Conservation (phyloP, 805 yeast species). For the Myxozyma vanderwaltii region DNA sequence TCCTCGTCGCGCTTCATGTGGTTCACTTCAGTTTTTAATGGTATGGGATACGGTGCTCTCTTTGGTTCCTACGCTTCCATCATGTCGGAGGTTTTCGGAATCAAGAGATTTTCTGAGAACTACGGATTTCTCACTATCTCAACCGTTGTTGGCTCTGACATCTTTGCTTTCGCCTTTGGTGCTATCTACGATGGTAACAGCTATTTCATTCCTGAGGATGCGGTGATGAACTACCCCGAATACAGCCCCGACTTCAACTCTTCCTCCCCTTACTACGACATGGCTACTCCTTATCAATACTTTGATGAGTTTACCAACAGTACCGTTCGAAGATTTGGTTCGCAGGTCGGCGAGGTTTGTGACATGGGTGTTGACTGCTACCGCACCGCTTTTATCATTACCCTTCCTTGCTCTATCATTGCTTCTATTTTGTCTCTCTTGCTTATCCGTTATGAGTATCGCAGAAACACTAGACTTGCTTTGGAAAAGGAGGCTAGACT, state of each 20-base stretch:
- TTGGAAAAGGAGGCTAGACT: slow-evolving; percentile 4
- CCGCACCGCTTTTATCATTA: slow-evolving; percentile 31
- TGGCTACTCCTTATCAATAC: slow-evolving; percentile 6
- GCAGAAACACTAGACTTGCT: slow-evolving; percentile 1
- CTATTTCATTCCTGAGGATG: slow-evolving; percentile 25
- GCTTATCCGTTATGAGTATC: slow-evolving; percentile 24
- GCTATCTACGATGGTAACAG: slow-evolving; percentile 56
- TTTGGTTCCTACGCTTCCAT: slow-evolving; percentile 77
- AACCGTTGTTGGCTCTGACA: slow-evolving; percentile 59
- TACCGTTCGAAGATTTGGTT: slow-evolving; percentile 27
- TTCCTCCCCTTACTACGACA: slow-evolving; percentile 5
- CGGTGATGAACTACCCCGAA: slow-evolving; percentile 13
- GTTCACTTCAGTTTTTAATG: slow-evolving; percentile 58
- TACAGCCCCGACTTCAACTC: slow-evolving; percentile 1
- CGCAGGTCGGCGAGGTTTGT: slow-evolving; percentile 32
- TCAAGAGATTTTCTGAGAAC: slow-evolving; percentile 64
- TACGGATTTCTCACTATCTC: slow-evolving; percentile 74
- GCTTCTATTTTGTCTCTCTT: slow-evolving; percentile 18
- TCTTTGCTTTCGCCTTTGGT: slow-evolving; percentile 66
- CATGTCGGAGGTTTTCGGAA: slow-evolving; percentile 72
- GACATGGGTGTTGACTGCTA: slow-evolving; percentile 29
- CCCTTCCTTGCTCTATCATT: slow-evolving; percentile 26
- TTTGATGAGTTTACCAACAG: slow-evolving; percentile 18
- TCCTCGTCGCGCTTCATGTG: slow-evolving; percentile 48
- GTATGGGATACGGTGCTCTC: slow-evolving; percentile 71